phyloP scores from a whole-genome alignment of 805 yeast species.

The Tetrapisispora taiwanensis region DNA sequence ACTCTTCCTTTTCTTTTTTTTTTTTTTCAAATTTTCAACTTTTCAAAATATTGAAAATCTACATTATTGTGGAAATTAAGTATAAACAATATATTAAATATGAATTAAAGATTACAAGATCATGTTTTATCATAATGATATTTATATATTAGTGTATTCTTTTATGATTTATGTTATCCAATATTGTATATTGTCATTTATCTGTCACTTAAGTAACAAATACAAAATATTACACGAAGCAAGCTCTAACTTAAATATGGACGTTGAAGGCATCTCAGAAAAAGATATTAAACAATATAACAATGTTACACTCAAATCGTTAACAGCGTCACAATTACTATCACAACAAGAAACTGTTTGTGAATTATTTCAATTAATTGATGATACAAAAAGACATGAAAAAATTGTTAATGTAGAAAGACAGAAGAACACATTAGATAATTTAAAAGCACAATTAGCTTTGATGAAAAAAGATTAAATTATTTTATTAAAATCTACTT shows the following conservation, averaged over 20 bases:
- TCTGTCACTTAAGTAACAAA: too few species aligned
- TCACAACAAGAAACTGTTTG: conserved; percentile 22
- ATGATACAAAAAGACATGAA: conserved; percentile 14
- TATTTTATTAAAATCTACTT: not conserved
- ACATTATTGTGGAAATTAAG: too few species aligned
- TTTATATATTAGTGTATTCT: too few species aligned
- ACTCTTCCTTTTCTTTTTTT: too few species aligned
- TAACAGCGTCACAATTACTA: conserved; percentile 24
- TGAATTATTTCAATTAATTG: conserved; percentile 23
- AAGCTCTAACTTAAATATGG: not conserved
- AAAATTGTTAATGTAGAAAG: conserved; percentile 9
- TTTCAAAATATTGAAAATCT: too few species aligned
- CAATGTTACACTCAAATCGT: conserved; percentile 21
- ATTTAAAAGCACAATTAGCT: conserved; percentile 8
- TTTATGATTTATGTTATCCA: too few species aligned
- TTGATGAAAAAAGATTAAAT: not conserved
- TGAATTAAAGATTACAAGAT: too few species aligned
- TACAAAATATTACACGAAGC: not conserved
- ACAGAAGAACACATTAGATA: conserved; percentile 10
- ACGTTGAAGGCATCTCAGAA: not conserved
- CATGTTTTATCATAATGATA: too few species aligned
- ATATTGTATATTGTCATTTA: too few species aligned
- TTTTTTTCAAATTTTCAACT: too few species aligned
- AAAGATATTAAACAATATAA: conserved; percentile 4
- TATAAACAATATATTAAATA: too few species aligned